Conservation (phyloP, 2,329 filamentous ascomycete species). For the Colletotrichum sp. region DNA sequence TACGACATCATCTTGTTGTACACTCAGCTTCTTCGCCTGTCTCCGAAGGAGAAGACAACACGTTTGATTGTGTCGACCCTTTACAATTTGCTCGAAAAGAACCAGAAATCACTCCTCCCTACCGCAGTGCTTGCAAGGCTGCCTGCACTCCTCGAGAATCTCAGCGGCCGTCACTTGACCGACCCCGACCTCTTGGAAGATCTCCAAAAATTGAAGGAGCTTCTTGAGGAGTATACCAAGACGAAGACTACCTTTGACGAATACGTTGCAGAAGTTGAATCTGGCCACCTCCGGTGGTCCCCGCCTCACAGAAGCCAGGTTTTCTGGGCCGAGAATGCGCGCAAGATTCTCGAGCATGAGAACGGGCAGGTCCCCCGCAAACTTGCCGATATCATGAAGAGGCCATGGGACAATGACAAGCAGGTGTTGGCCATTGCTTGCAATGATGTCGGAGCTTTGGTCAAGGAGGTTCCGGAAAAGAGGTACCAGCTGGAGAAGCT, state of each 20-base stretch:
- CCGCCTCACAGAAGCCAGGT: conserved; percentile 85
- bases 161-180: conserved; percentile 65
- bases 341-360: conserved; percentile 83
- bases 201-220: conserved; percentile 63
- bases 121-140: conserved; percentile 86
- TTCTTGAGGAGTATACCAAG: conserved; percentile 70
- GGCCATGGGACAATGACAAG: conserved; percentile 79
- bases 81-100: conserved; percentile 77
- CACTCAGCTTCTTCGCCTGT: conserved; percentile 88
- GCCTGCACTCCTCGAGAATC: conserved; percentile 68
- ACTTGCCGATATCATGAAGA: conserved; percentile 81
- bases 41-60: conserved; percentile 97
- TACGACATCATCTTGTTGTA: conserved; percentile 92
- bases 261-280: conserved; percentile 84
- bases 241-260: conserved; percentile 84
- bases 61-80: conserved; percentile 89
- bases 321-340: conserved; percentile 93
- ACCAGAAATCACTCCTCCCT: conserved; percentile 77
- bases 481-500: conserved; percentile 80
- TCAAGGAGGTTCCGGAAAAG: conserved; percentile 89
- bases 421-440: conserved; percentile 91
- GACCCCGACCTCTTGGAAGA: conserved; percentile 71
- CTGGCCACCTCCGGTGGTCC: conserved; percentile 90
- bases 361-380: conserved; percentile 80
- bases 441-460: conserved; percentile 87